These are phyloP conservation scores for Oryza glaberrima DNA, from an alignment of 176 grass and related monocot genomes.

Conservation along the genomic window DNA sequence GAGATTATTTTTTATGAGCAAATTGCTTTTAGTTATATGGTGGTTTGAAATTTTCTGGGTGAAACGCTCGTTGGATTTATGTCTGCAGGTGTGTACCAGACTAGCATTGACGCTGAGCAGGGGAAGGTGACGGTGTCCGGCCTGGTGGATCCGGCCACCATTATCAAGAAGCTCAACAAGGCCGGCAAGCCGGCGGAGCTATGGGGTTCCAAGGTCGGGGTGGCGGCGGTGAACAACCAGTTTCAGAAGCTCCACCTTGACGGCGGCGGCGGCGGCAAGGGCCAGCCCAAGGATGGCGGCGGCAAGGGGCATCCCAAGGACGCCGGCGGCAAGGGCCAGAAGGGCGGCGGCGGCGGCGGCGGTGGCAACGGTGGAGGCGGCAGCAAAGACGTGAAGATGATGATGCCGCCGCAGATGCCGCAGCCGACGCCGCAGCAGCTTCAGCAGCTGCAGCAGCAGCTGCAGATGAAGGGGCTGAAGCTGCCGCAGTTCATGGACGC, in stretches of 20 bases:
- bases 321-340: conserved; percentile 36
- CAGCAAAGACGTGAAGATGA: conserved; percentile 37
- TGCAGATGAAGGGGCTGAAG: conserved; percentile 78
- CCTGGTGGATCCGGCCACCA: conserved; percentile 74
- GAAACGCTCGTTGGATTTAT: conserved; percentile 4
- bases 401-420: conserved; percentile 38
- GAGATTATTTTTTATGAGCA: not conserved
- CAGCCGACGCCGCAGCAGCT: conserved; percentile 43
- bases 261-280: conserved; percentile 23
- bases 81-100: conserved; percentile 77
- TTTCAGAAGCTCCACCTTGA: conserved; percentile 61
- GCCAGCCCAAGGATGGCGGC: conserved; percentile 39
- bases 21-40: not conserved
- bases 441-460: conserved; percentile 57
- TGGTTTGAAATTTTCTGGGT: not conserved
- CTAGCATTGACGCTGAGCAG: conserved; percentile 68
- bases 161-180: conserved; percentile 89
- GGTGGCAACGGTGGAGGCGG: not conserved
- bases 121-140: conserved; percentile 86
- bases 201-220: conserved; percentile 59
- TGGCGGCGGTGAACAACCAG: conserved; percentile 36
- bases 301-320: conserved; percentile 35
- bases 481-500: conserved; percentile 63
- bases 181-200: conserved; percentile 86
- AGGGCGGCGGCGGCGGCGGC: conserved; percentile 6